Evolutionary conservation across 306 rosid genomes (phyloP).

Genomic region (Prunus kanzakura): DNA sequence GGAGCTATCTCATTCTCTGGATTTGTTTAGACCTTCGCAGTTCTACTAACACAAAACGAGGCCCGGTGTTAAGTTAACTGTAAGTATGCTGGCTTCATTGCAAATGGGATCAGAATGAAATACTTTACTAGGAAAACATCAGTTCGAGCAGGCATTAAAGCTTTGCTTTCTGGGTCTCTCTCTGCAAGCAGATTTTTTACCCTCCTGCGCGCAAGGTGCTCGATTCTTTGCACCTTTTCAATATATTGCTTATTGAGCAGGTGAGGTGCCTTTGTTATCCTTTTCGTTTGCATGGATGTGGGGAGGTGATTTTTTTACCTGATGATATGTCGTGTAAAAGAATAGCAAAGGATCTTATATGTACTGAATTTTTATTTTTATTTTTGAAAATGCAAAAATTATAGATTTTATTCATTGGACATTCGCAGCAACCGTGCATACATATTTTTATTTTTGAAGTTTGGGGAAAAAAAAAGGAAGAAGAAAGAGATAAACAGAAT

Average conservation of each 20-base stretch:
- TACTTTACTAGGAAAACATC: constrained; percentile 7
- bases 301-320: background rate
- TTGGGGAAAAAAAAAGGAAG: no score
- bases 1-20: constrained; percentile 2
- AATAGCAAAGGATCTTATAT: no score
- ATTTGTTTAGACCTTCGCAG: constrained; percentile 23
- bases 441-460: no score
- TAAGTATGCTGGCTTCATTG: constrained; percentile 12
- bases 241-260: constrained; percentile 23
- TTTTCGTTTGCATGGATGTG: background rate
- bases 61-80: background rate
- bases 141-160: background rate
- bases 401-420: no score
- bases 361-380: background rate
- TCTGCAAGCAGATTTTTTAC: constrained; percentile 15
- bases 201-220: constrained; percentile 8
- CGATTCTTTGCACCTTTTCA: constrained; percentile 27
- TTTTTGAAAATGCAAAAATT: background rate
- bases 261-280: constrained; percentile 2
- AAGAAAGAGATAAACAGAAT: no score
- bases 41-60: constrained; percentile 13
- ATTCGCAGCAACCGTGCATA: no score
- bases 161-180: constrained; percentile 5
- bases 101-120: background rate
- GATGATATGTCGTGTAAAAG: no score